Evolutionary conservation across 768 basidiomycete genomes (phyloP), one percentile per base, ranked within the genome.

Genomic region (Boletus reticuloceps): DNA sequence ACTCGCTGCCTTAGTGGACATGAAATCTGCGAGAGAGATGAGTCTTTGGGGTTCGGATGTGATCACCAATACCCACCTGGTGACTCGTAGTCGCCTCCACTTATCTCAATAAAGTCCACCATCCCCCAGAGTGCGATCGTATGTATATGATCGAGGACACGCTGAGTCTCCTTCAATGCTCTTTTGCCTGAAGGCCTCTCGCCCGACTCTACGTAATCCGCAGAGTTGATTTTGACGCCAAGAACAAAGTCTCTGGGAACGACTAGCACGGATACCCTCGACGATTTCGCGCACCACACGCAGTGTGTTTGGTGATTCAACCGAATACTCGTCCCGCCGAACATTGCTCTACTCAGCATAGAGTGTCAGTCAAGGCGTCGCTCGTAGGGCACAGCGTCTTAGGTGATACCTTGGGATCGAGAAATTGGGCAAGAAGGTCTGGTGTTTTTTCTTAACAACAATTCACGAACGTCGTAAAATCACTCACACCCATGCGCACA

Each of bases 31-130:
- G 6, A 50, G 1, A 0, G 19, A 40, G n/a, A 47, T 57, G 22
- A 55, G 54, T 12, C 25, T 27, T n/a, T 12, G 22, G 5, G 29
- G 10, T 14, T 6, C 25, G 13, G 48, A 17, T 7, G 36, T 43
- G 4, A 19, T 39, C 29, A 6, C 17, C 27, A 3, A 0, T 12
- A 62, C 77, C 17, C 61, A 87, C 91, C 82, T 61, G 89, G 87
- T 17, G 78, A 81, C 64, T 92, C 89, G 60, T 95, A 96, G 65
- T 87, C 85, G 1, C 93, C 93, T 2, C 93, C 93, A 52, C 87
- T 91, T 55, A 96, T 82, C 69, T 96, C 93, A 48, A 96, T 83
- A 64, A 93, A 88, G 68, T 96, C 93, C 6, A 95, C 64, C 17
- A 73, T 71, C 1, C 78, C 78, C 84, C 90, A 91, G 38, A 69